Conservation (phyloP, 2,329 filamentous ascomycete genomes). For the Trichoderma sp. region DNA sequence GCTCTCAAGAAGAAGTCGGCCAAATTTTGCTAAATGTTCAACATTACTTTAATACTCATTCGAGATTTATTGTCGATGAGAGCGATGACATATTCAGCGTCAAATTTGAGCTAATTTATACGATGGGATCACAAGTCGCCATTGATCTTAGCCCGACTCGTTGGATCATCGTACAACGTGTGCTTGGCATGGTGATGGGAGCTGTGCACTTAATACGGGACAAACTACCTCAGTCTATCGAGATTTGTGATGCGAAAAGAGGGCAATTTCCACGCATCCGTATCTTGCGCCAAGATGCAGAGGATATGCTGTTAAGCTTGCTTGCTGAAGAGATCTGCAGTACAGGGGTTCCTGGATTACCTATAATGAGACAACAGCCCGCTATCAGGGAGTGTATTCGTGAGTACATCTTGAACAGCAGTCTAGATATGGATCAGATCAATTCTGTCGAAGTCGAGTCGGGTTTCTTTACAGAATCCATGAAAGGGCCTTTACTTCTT, state of each 20-base stretch:
- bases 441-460: background rate
- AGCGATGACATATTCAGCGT: conserved; percentile 64
- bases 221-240: conserved; percentile 42
- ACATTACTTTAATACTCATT: conserved; percentile 44
- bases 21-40: conserved; percentile 42
- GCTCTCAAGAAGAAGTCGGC: conserved; percentile 33
- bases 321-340: conserved; percentile 46
- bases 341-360: conserved; percentile 44
- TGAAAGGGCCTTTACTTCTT: conserved; percentile 41
- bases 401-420: background rate
- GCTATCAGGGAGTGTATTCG: background rate
- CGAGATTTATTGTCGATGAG: conserved; percentile 64
- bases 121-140: conserved; percentile 53
- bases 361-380: conserved; percentile 39
- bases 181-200: conserved; percentile 41
- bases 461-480: conserved; percentile 25
- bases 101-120: conserved; percentile 65
- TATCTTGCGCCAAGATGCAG: conserved; percentile 43
- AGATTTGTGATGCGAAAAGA: conserved; percentile 36
- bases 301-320: conserved; percentile 30
- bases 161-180: conserved; percentile 57
- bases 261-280: conserved; percentile 52
- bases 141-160: conserved; percentile 44
- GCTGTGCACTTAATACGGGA: background rate
- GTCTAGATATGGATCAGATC: background rate